Base-by-base conservation (phyloP, 2,329 filamentous ascomycete genomes). In the Scorias spongiosa region DNA sequence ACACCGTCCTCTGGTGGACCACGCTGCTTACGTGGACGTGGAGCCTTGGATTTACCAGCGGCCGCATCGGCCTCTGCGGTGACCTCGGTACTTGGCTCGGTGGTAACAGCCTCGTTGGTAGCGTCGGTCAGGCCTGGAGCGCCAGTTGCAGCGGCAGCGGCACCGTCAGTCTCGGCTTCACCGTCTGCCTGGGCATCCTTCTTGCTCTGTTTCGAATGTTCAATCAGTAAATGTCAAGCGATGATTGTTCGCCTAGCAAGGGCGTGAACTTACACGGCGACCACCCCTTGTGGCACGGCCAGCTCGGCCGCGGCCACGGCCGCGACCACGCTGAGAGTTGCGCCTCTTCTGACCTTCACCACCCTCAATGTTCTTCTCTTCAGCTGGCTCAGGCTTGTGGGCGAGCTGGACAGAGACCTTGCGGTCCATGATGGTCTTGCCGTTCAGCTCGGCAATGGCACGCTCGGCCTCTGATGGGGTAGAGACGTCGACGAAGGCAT, bases 361-460 rank as follows among this genome's bases (percentile, higher is more conserved):
- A 59, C 76, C 81, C 67, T 93, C 87, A 58, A 79, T 74, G 56
- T 72, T 83, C 66, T 82, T 85, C 59, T 75, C 68, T 54, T 70
- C 72, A 59, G 81, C 75, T 54, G 83, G 75, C 72, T 96, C 89
- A 48, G 89, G 89, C 76, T 94, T 96, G 72, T 89, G 89, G 61
- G 91, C 91, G 60, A 95, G 82, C 74, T 98, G 91, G 55, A 98
- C 91, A 39, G 88, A 96, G 62, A 96, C 91, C 81, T 96, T 96
- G 68, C 91, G 89, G 69, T 95, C 87, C 47, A 96, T 80, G 59
- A 98, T 91, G 71, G 93, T 87, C 75, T 95, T 88, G 67, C 89
- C 89, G 59, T 91, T 95, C 54, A 98, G 83, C 70, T 94, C 86
- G 58, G 78, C 74, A 59, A 98, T 96, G 62, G 91, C 91, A 66